Evolutionary conservation across 1,284 basidiomycete genomes (phyloP).

Genomic region (Ustilago tritici): DNA sequence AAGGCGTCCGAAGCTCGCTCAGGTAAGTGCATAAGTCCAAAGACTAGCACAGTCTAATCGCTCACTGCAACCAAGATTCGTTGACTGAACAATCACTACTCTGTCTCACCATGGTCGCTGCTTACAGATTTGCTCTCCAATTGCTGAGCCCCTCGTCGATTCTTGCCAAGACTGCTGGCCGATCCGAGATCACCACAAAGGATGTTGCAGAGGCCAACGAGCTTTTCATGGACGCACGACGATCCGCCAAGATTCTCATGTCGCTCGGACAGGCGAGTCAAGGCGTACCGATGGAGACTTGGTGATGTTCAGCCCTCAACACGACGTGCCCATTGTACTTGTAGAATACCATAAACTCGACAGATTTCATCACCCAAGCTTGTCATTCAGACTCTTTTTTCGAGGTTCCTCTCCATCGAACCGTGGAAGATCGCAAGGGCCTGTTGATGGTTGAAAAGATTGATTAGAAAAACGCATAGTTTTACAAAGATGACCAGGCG

Average conservation of each 20-base stretch:
- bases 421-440: background rate
- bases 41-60: background rate
- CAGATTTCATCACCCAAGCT: background rate
- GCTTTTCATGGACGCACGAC: constrained; percentile 91
- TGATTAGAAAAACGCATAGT: constrained; percentile 8
- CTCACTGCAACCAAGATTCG: background rate
- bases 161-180: constrained; percentile 80
- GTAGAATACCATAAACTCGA: constrained; percentile 15
- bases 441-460: background rate
- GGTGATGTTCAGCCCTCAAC: constrained; percentile 7
- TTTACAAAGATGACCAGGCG: constrained; percentile 66
- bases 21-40: constrained; percentile 73
- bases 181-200: constrained; percentile 82
- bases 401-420: background rate
- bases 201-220: constrained; percentile 87
- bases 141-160: constrained; percentile 93
- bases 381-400: background rate
- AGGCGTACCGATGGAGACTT: constrained; percentile 53
- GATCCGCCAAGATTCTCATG: constrained; percentile 51
- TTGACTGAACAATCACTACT: constrained; percentile 1
- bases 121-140: constrained; percentile 85
- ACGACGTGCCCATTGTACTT: constrained; percentile 22
- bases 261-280: constrained; percentile 21
- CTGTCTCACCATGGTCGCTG: background rate
- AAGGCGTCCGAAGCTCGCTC: constrained; percentile 86